phyloP scores from a whole-genome alignment of 306 rosid genomes.

The Fragaria ananassa region DNA sequence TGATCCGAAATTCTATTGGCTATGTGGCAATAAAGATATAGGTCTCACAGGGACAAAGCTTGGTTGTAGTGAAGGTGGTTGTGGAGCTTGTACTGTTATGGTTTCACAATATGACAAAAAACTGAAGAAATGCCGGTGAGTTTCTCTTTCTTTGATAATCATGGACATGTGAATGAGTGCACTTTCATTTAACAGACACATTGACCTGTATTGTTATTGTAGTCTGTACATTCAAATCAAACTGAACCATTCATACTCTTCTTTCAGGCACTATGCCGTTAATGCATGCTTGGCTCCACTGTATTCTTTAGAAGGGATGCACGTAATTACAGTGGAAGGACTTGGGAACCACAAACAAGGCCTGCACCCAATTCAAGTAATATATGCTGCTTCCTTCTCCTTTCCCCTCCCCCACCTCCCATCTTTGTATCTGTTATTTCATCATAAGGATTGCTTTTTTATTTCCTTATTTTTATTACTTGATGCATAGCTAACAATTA shows the following conservation, averaged over 20 bases:
- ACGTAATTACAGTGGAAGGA: conserved; percentile 91
- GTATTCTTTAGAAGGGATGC: conserved; percentile 97
- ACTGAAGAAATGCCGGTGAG: conserved; percentile 66
- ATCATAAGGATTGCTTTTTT: background rate
- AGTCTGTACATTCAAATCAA: background rate
- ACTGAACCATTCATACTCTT: conserved; percentile 31
- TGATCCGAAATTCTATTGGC: background rate
- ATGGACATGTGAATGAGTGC: background rate
- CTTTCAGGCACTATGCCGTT: conserved; percentile 78
- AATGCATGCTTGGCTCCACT: conserved; percentile 96
- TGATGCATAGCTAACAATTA: background rate
- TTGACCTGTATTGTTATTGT: background rate
- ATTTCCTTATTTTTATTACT: background rate
- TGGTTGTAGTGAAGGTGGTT: conserved; percentile 98
- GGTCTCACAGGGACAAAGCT: conserved; percentile 93
- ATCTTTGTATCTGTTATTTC: background rate
- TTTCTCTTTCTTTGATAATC: conserved; percentile 24
- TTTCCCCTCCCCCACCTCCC: background rate
- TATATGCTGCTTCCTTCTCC: conserved; percentile 3
- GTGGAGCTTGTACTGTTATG: conserved; percentile 99
- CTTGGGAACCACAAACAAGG: conserved; percentile 73
- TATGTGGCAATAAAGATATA: conserved; percentile 36
- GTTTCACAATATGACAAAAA: conserved; percentile 64
- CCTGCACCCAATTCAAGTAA: conserved; percentile 89
- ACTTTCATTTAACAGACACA: background rate